Conservation (phyloP, 106 monocot genomes). For the Amphibolis antarctica region DNA sequence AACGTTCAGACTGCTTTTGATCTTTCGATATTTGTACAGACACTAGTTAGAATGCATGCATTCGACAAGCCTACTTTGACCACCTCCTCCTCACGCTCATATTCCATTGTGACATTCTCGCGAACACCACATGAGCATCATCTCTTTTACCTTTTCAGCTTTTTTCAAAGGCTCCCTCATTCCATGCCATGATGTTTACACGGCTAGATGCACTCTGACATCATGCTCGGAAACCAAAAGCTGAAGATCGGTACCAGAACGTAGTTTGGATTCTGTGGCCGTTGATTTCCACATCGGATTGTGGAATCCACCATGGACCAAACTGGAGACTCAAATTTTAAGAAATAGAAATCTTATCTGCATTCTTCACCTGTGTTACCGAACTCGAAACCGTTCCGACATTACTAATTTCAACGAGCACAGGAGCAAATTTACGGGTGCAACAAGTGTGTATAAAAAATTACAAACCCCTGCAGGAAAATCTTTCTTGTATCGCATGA, state of each 20-base stretch:
- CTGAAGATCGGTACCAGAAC: neutral
- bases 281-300: no score
- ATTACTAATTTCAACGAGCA: no score
- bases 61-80: neutral
- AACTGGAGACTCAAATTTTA: no score
- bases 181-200: slow-evolving; percentile 4
- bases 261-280: no score
- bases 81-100: neutral
- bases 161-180: slow-evolving; percentile 16
- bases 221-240: neutral
- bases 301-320: no score
- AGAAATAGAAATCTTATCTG: no score
- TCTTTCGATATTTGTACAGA: neutral
- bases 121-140: neutral
- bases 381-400: no score
- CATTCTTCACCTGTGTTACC: no score
- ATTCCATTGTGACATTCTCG: slow-evolving; percentile 4
- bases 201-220: slow-evolving; percentile 4
- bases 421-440: no score
- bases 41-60: neutral
- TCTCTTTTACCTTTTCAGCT: slow-evolving; percentile 1
- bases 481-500: no score
- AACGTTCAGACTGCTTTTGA: neutral
- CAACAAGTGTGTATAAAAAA: no score
- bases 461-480: no score